phyloP scores from a whole-genome alignment of 106 monocot genomes.

The Phalaenopsis equestris region DNA sequence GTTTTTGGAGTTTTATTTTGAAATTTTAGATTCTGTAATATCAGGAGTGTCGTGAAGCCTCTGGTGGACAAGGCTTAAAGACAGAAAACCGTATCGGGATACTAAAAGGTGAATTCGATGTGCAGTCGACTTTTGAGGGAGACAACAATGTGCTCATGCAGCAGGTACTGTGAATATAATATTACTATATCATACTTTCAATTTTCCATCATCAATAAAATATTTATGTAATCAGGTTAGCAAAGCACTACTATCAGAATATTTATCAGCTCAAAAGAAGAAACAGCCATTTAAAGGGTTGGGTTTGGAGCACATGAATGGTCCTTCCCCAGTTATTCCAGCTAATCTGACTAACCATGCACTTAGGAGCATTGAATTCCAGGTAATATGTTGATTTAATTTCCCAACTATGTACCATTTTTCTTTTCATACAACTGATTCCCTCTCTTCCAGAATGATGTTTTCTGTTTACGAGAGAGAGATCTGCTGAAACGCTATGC shows the following conservation, averaged over 20 bases:
- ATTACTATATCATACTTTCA: neutral
- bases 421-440: neutral
- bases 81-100: slow-evolving; percentile 82
- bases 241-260: slow-evolving; percentile 77
- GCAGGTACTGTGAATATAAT: slow-evolving; percentile 41
- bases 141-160: slow-evolving; percentile 97
- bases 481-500: slow-evolving; percentile 59
- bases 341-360: slow-evolving; percentile 33
- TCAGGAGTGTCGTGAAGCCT: slow-evolving; percentile 95
- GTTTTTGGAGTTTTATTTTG: neutral
- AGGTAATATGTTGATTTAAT: slow-evolving; percentile 41
- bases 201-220: neutral
- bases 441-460: slow-evolving; percentile 28
- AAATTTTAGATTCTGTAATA: neutral
- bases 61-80: slow-evolving; percentile 98
- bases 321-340: slow-evolving; percentile 59
- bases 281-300: slow-evolving; percentile 67
- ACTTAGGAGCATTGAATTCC: slow-evolving; percentile 57
- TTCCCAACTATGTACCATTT: neutral
- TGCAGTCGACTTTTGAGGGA: slow-evolving; percentile 96
- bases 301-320: slow-evolving; percentile 94
- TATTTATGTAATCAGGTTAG: slow-evolving; percentile 52
- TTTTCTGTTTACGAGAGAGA: slow-evolving; percentile 72
- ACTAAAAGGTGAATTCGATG: slow-evolving; percentile 86
- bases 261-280: slow-evolving; percentile 44